Conservation (phyloP, 352 stramenopile genomes). For the Globisporangium takayamanum region DNA sequence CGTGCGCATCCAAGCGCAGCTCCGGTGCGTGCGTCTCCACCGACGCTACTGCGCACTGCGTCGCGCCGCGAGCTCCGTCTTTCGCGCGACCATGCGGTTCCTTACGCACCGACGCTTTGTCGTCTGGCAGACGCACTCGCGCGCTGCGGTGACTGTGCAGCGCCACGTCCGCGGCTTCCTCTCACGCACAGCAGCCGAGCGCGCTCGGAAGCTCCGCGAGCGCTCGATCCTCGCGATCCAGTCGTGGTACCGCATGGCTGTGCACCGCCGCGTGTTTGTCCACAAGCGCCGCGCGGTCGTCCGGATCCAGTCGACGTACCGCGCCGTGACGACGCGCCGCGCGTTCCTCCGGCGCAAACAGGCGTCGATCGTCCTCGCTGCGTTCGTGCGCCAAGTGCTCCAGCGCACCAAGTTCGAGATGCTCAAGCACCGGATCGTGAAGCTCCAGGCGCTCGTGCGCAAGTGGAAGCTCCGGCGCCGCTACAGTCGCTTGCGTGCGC, state of each 20-base stretch:
- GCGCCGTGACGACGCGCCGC: constrained; percentile 29
- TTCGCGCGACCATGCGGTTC: constrained; percentile 27
- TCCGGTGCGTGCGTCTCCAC: constrained; percentile 25
- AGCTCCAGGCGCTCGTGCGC: constrained; percentile 50
- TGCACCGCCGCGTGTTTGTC: constrained; percentile 24
- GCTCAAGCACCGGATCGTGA: constrained; percentile 63
- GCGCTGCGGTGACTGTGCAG: constrained; percentile 37
- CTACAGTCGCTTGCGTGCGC: constrained; percentile 21
- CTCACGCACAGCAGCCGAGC: constrained; percentile 51
- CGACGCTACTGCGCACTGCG: constrained; percentile 25
- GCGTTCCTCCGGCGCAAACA: constrained; percentile 39
- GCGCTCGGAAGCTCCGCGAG: constrained; percentile 38
- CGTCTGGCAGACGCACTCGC: constrained; percentile 24
- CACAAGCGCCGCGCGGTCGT: constrained; percentile 23
- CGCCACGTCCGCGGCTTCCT: constrained; percentile 46
- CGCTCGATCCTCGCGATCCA: constrained; percentile 37
- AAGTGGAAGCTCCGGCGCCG: constrained; percentile 31
- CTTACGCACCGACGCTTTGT: constrained; percentile 38
- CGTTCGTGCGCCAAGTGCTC: constrained; percentile 65
- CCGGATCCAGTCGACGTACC: constrained; percentile 43
- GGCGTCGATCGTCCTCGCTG: constrained; percentile 53
- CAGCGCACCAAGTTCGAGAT: constrained; percentile 52
- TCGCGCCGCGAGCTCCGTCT: constrained; percentile 28
- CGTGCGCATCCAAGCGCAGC: constrained; percentile 28
- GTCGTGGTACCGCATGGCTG: constrained; percentile 53